These are phyloP conservation scores for Xylaria flabelliformis DNA, from an alignment of 495 filamentous ascomycete species.

Conservation along the genomic window DNA sequence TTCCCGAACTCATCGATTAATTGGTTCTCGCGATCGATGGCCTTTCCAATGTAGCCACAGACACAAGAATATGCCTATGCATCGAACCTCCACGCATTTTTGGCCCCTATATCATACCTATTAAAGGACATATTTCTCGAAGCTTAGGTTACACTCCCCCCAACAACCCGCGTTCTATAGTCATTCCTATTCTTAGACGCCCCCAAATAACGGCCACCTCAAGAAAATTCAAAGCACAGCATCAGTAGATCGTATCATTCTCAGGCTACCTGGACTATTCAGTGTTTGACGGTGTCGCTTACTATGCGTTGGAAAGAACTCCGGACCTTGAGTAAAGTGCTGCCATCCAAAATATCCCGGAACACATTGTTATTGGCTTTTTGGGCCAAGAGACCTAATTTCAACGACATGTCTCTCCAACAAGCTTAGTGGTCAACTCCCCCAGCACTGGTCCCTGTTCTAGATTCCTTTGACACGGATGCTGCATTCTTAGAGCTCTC, in stretches of 20 bases:
- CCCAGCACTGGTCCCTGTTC: neutral
- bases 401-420: neutral
- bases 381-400: neutral
- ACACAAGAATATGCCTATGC: constrained; percentile 5
- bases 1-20: constrained; percentile 10
- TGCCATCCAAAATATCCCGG: neutral
- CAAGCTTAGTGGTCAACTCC: neutral
- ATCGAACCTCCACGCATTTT: neutral
- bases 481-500: neutral
- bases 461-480: neutral
- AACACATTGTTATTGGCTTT: constrained; percentile 4
- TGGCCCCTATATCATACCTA: constrained; percentile 6
- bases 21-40: constrained; percentile 12
- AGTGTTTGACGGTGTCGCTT: neutral
- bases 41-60: constrained; percentile 3
- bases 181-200: constrained; percentile 15
- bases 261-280: neutral
- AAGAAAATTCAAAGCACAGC: neutral
- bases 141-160: constrained; percentile 15
- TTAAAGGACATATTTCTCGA: constrained; percentile 9
- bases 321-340: neutral
- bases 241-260: neutral
- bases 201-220: neutral
- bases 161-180: neutral
- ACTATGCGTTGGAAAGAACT: neutral